Evolutionary conservation across 2,329 filamentous ascomycete species (phyloP), one percentile per base, ranked within the genome.

Genomic region (Aspergillus pseudotamarii): DNA sequence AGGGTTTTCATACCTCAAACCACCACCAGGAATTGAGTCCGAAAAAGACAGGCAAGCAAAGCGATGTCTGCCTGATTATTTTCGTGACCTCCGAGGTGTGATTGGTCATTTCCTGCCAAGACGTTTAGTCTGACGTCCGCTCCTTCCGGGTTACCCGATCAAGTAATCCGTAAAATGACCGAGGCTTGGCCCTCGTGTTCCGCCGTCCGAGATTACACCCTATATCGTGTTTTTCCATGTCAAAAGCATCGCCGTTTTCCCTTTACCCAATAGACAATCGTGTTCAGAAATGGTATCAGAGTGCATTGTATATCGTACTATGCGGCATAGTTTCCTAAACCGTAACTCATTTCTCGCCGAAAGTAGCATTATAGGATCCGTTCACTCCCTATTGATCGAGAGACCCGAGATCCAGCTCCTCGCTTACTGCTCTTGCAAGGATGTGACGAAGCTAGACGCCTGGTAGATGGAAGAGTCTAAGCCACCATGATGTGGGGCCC

Each of bases 231-330:
- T 41, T 41, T 19, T 41, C 3, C 16, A 41, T 10, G 6, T 41
- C 38, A 41, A n/a, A 9, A 9, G 38, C 19, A n/a, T 41, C 3
- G 38, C 14, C 5, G 8, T 41, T 41, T 19, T 19, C 16, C 0
- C 38, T n/a, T 41, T 19, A 3, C 36, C 16, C 36, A 16, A 41
- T 41, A 3, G 36, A 9, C 6, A 9, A 4, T 41, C 12, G 3
- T 8, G 36, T 4, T n/a, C 34, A 36, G 14, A 8, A 16, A 16
- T 0, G 2, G 6, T 3, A 16, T 16, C 34, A 36, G 6, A 11
- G 0, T 3, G 5, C 1, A 36, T 36, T 41, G 1, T 9, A n/a
- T 41, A n/a, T n/a, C 3, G 16, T n/a, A 9, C 3, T 1, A 10
- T 1, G 38, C 38, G 38, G 38, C 0, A 41, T 41, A 41, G 6